Base-by-base conservation (phyloP, 352 stramenopile species). In the Phytophthora crassamura region DNA sequence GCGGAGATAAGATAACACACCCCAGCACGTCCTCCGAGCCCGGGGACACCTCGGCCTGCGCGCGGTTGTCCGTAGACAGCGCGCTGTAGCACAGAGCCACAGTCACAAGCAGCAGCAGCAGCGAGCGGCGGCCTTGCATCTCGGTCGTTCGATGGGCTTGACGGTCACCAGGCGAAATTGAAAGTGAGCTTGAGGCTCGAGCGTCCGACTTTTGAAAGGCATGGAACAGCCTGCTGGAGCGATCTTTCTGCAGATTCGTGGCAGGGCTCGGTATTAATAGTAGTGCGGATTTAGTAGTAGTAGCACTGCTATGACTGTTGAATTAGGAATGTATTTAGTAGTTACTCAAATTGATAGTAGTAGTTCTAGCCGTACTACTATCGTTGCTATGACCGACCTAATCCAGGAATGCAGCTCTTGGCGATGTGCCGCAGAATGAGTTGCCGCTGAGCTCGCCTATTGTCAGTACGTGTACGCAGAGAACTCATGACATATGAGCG, bases 31-130 rank as follows among this genome's bases (percentile, higher is more conserved):
- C 64, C 5, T 80, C 69, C n/a, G 60, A 61, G 54, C 69, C 64
- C 40, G 78, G 59, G 43, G 78, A 80, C 30, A 74, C 64, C 30
- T 80, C 75, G 5, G 75, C 74, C 40, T 61, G 64, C 30, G 48
- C 60, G 22, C 42, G 22, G 22, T 25, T 65, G 18, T 33, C 59
- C n/a, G 56, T 41, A 20, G 59, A 63, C 14, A 76, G 55, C 11
- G 64, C 52, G 48, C 65, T 74, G 62, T 60, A 77, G 63, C 59
- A 78, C 35, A 88, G 42, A 30, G 71, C 69, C 15, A 80, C 59
- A 20, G 54, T 54, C 41, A 78, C 59, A 25, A 88, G 34, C 38
- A 88, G 64, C 46, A 84, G 65, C 54, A 82, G 46, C 45, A 79
- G 48, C 38, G 35, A 64, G 36, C 62, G 52, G 46, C 48, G 53